Evolutionary conservation across 169 alveolate species (phyloP), one percentile per base, ranked within the genome.

Genomic region (Plasmodium knowlesi): DNA sequence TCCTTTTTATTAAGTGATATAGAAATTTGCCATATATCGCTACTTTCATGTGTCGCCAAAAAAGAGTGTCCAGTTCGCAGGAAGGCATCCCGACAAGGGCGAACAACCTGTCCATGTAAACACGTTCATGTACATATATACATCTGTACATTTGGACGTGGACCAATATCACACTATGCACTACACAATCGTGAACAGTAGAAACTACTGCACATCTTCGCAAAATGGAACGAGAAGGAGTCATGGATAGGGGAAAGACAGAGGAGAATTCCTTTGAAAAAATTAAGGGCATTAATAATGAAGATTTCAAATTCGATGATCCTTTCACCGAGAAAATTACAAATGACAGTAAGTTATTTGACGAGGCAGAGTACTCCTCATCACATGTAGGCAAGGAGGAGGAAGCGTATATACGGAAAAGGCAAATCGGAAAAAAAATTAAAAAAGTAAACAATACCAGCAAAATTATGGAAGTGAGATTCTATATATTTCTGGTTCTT

Each of bases 401-500:
- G 37, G 37, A 67, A 22, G 30, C 16, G 39, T 10, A 67, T 37
- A 43, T 79, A 79, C 57, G 19, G 39, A 37, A 79, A 79, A 79
- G 50, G 14, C 84, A 41, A 30, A 30, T 79, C 25, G 46, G 30
- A 79, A 41, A 4, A 43, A 41, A 79, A 79, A 5, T 14, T 19
- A 79, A 79, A 41, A 41, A 50, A 37, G 54, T n/a, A 79, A 79
- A 37, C 19, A 4, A 73, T 41, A 39, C 50, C 43, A 79, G 19
- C 16, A 34, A 39, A 12, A 3, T 9, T 41, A 41, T 19, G 28
- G 84, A 79, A 41, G 70, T 32, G 3, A 79, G 84, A 79, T 79
- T 79, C 32, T 79, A 79, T 50, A 79, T 79, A 32, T 79, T 79
- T 30, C 19, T 41, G 34, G 61, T 79, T 39, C 84, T 79, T 79